Evolutionary conservation across 495 filamentous ascomycete genomes (phyloP), one percentile per base, ranked within the genome.

Genomic region (Daldinia loculata): DNA sequence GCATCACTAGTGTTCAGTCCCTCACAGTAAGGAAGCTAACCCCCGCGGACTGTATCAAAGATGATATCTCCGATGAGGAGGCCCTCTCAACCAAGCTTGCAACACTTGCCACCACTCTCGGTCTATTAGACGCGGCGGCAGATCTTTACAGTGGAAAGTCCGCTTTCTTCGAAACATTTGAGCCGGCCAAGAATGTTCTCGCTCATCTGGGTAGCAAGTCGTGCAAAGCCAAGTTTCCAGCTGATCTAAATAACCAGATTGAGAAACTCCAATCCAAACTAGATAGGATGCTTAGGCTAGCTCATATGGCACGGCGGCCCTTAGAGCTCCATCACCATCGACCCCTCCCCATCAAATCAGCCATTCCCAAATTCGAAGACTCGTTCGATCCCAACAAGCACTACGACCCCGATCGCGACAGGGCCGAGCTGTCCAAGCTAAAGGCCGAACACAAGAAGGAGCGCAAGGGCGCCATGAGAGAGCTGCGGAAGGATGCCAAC

Each of bases 311-410:
- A 51, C 93, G 93, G 61, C 89, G 91, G 14, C 93, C 94, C 0
- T 87, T 98, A 29, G 85, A 91, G 67, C 88, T 98, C 11, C 95
- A 99, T 82, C 86, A 95, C 82, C 96, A 98, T 84, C 86, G 86
- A 0, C 94, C 93, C 0, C 86, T 96, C 4, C 89, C 96, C 14
- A 97, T 99, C 81, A 93, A 93, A 74, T 88, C 89, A 8, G 89
- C 89, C 51, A 90, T 97, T 26, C 95, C 95, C 72, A 98, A 97
- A 81, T 99, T 98, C 84, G 96, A 99, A 82, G 94, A 97, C 78
- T 83, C 87, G 69, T 99, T 93, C 88, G 93, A 94, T 78, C 95
- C 94, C 12, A 87, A 92, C 84, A 94, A 92, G 80, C 95, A 97
- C 84, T 97, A 98, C 85, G 95, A 99, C 74, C 93, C 93, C 1